Conservation (phyloP, 2,329 filamentous ascomycete species). For the Eutypa lata region DNA sequence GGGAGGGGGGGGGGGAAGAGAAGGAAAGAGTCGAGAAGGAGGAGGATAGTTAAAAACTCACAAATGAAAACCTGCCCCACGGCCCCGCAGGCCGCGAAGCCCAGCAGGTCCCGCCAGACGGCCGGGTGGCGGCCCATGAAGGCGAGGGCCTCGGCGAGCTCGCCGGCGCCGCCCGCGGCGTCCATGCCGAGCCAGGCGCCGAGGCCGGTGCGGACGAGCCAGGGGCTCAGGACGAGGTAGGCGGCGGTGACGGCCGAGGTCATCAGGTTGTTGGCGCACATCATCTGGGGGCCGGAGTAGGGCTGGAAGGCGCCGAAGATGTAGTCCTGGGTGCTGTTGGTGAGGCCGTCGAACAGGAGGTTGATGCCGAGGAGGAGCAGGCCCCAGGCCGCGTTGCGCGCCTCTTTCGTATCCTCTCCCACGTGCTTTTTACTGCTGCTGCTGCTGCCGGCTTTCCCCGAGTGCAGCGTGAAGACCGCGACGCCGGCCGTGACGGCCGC, state of each 20-base stretch:
- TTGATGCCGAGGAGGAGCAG: slow-evolving; percentile 83
- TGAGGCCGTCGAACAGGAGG: slow-evolving; percentile 90
- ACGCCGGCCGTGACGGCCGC: slow-evolving; percentile 88
- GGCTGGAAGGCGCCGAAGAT: slow-evolving; percentile 78
- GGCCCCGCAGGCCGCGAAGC: slow-evolving; percentile 86
- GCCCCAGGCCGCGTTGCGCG: slow-evolving; percentile 70
- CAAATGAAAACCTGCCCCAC: slow-evolving; percentile 96
- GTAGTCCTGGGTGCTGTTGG: slow-evolving; percentile 94
- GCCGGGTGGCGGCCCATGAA: slow-evolving; percentile 79
- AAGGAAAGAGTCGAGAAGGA: neutral
- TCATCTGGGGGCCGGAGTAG: slow-evolving; percentile 95
- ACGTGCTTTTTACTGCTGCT: slow-evolving; percentile 33
- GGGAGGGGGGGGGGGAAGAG: neutral
- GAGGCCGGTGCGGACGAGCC: slow-evolving; percentile 65
- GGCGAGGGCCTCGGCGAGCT: slow-evolving; percentile 72
- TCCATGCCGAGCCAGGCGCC: slow-evolving; percentile 67
- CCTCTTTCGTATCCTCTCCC: slow-evolving; percentile 42
- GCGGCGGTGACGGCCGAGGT: slow-evolving; percentile 70
- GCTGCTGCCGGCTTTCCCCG: slow-evolving; percentile 52
- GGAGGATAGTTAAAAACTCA: slow-evolving; percentile 35
- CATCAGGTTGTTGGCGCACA: slow-evolving; percentile 95
- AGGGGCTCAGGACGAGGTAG: slow-evolving; percentile 78
- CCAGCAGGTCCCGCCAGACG: slow-evolving; percentile 83
- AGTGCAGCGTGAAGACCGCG: slow-evolving; percentile 90
- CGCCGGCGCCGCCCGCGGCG: slow-evolving; percentile 63